Base-by-base conservation (phyloP, 768 basidiomycete species). In the Mrakia gelida region DNA sequence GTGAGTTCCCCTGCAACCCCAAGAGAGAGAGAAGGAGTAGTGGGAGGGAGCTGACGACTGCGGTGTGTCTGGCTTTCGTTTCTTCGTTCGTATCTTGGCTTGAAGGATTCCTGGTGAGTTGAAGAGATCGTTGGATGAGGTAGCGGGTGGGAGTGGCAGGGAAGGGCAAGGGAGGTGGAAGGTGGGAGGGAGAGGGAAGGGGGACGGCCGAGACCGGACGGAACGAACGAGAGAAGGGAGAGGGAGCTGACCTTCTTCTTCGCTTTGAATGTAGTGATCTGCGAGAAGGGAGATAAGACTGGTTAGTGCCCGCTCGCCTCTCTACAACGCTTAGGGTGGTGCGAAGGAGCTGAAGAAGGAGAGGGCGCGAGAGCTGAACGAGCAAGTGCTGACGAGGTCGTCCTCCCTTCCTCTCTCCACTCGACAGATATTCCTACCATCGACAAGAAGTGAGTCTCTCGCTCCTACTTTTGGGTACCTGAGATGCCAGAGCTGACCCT, bases 241-340 rank as follows among this genome's bases (percentile, higher is more conserved):
- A 71, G 70, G 26, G 26, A 77, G 73, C 77, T 78, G 72, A 78
- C 70, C 49, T 13, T 23, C 70, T 32, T 7, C 67, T 11, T 72
- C 38, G 15, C 21, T 30, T 43, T 21, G 73, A 18, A 32, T 26
- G 18, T 32, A 80, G 96, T 99, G 77, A 99, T 99, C 86, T 99
- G 97, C 86, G 97, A 99, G 89, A 98, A 97, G 87, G 95, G 94
- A 71, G 95, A 98, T 87, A 89, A 92, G 82, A 95, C 95, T 15
- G 77, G 77, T 78, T 3, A 65, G 62, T 75, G 43, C 10, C 34
- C 21, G 2, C 3, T 43, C 43, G 15, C n/a, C 26, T 1, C 32
- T 30, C 21, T 41, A 13, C 34, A 28, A 10, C 26, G 59, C 18
- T n/a, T 18, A 21, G 18, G 32, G 9, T 26, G n/a, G 63, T 32